phyloP scores from a whole-genome alignment of 1,139 yeast species.

The Saccharomyces uvarum region DNA sequence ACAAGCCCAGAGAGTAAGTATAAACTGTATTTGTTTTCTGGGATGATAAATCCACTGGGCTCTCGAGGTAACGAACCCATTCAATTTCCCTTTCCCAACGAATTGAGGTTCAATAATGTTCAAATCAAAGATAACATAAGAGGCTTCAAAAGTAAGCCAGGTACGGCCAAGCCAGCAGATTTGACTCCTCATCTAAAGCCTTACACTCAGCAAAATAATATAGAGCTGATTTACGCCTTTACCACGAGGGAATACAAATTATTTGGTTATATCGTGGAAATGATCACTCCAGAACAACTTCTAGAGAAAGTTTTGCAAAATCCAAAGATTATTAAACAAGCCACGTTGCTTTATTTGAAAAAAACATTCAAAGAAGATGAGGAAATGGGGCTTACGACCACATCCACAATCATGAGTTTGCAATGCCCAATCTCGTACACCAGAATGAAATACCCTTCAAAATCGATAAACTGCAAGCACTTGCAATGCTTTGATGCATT shows the following conservation, averaged over 20 bases:
- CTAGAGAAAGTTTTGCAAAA: conserved; percentile 32
- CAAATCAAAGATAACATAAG: conserved; percentile 43
- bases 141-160: conserved; percentile 54
- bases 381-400: conserved; percentile 52
- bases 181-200: conserved; percentile 40
- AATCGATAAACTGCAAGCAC: conserved; percentile 54
- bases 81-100: conserved; percentile 45
- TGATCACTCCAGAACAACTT: conserved; percentile 37
- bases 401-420: conserved; percentile 49
- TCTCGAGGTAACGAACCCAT: conserved; percentile 8
- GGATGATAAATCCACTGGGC: conserved; percentile 29
- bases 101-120: conserved; percentile 43
- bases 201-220: conserved; percentile 33
- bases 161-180: conserved; percentile 63
- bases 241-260: conserved; percentile 40
- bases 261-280: conserved; percentile 48
- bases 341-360: conserved; percentile 40
- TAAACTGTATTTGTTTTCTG: conserved; percentile 42
- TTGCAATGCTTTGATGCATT: conserved; percentile 66
- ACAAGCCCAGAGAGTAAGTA: conserved; percentile 25
- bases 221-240: conserved; percentile 49
- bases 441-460: conserved; percentile 54
- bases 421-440: conserved; percentile 59
- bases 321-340: conserved; percentile 42
- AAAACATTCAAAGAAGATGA: conserved; percentile 37